Conservation (phyloP, 2,329 filamentous ascomycete species). For the Scedosporium apiospermum region DNA sequence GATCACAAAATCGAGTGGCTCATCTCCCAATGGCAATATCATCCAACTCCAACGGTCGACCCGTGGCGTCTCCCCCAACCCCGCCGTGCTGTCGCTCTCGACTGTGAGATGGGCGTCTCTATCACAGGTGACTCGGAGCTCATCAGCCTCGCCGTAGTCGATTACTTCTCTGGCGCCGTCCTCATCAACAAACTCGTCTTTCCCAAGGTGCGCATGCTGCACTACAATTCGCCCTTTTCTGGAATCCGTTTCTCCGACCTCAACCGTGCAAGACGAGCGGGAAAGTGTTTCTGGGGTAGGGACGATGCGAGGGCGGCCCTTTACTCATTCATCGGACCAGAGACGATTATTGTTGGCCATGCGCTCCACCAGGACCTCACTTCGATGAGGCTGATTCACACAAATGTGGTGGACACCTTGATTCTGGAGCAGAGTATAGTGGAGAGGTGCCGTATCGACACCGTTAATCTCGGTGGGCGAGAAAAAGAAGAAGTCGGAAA, state of each 20-base stretch:
- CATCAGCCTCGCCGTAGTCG: slow-evolving; percentile 40
- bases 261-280: slow-evolving; percentile 19
- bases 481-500: neutral
- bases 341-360: slow-evolving; percentile 41
- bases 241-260: slow-evolving; percentile 34
- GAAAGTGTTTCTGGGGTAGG: slow-evolving; percentile 28
- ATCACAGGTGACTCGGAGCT: slow-evolving; percentile 35
- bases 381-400: slow-evolving; percentile 38
- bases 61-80: neutral
- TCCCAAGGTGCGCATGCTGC: slow-evolving; percentile 32
- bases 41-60: neutral
- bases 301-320: slow-evolving; percentile 30
- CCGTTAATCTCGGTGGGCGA: neutral
- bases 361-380: slow-evolving; percentile 30
- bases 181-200: slow-evolving; percentile 42
- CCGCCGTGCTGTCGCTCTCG: slow-evolving; percentile 30
- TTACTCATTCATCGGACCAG: slow-evolving; percentile 31
- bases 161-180: slow-evolving; percentile 37
- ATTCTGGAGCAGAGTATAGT: slow-evolving; percentile 18
- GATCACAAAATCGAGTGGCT: neutral
- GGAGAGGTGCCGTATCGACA: slow-evolving; percentile 5
- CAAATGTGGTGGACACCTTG: slow-evolving; percentile 33
- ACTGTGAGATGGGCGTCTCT: slow-evolving; percentile 46
- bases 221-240: slow-evolving; percentile 40
- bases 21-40: neutral